Conservation (phyloP, 805 yeast species). For the Metschnikowia shivogae region DNA sequence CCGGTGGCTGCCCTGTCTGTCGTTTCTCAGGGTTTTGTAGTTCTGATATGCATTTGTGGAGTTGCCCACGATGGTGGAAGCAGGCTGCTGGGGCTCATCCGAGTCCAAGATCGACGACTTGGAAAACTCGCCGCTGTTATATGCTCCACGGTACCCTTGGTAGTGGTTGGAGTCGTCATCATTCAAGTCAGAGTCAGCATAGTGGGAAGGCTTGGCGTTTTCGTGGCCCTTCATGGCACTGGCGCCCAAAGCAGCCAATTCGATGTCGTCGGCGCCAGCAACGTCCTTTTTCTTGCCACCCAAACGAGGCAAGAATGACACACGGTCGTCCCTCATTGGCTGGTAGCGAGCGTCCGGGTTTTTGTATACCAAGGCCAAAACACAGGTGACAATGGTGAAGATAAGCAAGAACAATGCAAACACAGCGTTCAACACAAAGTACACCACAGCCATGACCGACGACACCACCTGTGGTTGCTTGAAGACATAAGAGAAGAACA, state of each 20-base stretch:
- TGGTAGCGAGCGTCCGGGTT: constrained; percentile 95
- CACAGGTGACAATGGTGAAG: constrained; percentile 84
- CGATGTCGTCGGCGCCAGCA: constrained; percentile 45
- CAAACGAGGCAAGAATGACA: constrained; percentile 80
- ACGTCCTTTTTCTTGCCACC: constrained; percentile 27
- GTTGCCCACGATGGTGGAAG: constrained; percentile 41
- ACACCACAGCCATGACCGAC: constrained; percentile 86
- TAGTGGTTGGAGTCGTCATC: constrained; percentile 23
- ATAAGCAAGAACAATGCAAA: constrained; percentile 78
- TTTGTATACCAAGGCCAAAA: constrained; percentile 75
- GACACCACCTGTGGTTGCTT: constrained; percentile 84
- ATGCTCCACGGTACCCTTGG: constrained; percentile 10
- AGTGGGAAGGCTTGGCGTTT: constrained; percentile 24
- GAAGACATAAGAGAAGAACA: constrained; percentile 84
- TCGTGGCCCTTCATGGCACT: constrained; percentile 63
- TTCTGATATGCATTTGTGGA: constrained; percentile 27
- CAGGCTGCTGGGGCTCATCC: constrained; percentile 40
- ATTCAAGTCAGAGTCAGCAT: constrained; percentile 28
- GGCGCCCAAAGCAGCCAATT: constrained; percentile 70
- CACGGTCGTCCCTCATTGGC: constrained; percentile 95
- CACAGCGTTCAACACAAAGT: constrained; percentile 84
- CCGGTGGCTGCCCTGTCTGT: constrained; percentile 9
- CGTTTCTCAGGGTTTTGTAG: constrained; percentile 18
- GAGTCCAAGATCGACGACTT: constrained; percentile 14
- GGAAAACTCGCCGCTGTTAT: constrained; percentile 12